A percentile compares a stretch with the other conserved stretches of the same genome.
These are phyloP conservation scores for Porcisia hertigi DNA, from an alignment of 208 protist genomes.

Conservation along the genomic window DNA sequence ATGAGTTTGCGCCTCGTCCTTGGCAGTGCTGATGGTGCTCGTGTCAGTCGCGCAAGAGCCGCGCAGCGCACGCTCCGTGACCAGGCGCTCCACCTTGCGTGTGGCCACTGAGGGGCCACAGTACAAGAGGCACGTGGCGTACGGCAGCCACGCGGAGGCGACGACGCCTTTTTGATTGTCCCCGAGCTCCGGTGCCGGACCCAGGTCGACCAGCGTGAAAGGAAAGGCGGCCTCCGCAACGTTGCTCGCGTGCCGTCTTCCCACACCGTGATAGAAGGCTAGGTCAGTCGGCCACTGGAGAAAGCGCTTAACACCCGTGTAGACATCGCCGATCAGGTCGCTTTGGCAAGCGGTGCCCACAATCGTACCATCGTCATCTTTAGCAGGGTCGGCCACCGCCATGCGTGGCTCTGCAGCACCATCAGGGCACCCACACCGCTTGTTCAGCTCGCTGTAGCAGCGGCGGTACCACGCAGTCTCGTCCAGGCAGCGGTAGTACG, in stretches of 20 bases:
- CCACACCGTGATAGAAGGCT: slow-evolving; percentile 79
- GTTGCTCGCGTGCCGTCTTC: slow-evolving; percentile 45
- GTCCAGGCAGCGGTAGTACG: slow-evolving; percentile 83
- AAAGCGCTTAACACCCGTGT: slow-evolving; percentile 58
- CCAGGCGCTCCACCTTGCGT: slow-evolving; percentile 49
- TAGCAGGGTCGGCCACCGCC: background rate
- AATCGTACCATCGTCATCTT: background rate
- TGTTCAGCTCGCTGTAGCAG: slow-evolving; percentile 35
- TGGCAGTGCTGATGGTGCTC: background rate
- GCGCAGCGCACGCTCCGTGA: slow-evolving; percentile 7
- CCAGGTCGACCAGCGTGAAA: slow-evolving; percentile 73
- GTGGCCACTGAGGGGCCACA: slow-evolving; percentile 63
- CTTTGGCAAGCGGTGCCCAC: background rate
- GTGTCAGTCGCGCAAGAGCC: background rate
- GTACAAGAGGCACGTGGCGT: slow-evolving; percentile 84
- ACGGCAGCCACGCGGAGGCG: slow-evolving; percentile 61
- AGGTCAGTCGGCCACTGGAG: slow-evolving; percentile 55
- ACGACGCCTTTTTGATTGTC: slow-evolving; percentile 60
- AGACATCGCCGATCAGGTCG: slow-evolving; percentile 28
- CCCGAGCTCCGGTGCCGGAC: slow-evolving; percentile 58
- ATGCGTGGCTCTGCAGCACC: background rate
- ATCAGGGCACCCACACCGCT: slow-evolving; percentile 13
- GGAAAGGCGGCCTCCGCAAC: slow-evolving; percentile 64
- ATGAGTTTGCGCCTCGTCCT: background rate
- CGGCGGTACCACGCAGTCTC: slow-evolving; percentile 72